Conservation (phyloP, 2,329 filamentous ascomycete genomes). For the Dothideomycetes sp. region DNA sequence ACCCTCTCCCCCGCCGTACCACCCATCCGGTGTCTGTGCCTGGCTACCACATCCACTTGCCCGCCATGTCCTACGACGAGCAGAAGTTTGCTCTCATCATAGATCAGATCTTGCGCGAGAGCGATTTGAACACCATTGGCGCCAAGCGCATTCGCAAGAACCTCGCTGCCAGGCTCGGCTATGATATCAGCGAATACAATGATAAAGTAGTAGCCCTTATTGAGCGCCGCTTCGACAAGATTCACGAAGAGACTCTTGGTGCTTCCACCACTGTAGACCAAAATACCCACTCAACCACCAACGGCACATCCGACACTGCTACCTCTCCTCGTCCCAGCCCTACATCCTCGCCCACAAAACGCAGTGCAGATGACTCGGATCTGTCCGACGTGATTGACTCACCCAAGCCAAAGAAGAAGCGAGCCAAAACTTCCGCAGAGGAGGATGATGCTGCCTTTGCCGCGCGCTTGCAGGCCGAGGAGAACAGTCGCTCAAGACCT, state of each 20-base stretch:
- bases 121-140: constrained; percentile 53
- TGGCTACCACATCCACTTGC: neutral
- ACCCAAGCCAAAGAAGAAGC: constrained; percentile 36
- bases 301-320: too few relatives aligned
- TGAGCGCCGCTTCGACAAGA: constrained; percentile 38
- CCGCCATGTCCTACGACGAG: constrained; percentile 9
- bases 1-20: neutral
- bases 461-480: constrained; percentile 80
- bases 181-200: constrained; percentile 53
- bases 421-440: constrained; percentile 53
- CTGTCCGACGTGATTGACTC: constrained; percentile 29
- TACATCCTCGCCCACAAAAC: constrained; percentile 25
- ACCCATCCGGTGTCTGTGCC: neutral
- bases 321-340: constrained; percentile 11
- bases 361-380: constrained; percentile 25
- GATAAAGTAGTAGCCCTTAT: constrained; percentile 36
- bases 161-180: constrained; percentile 47
- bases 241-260: constrained; percentile 18
- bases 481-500: constrained; percentile 53
- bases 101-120: constrained; percentile 48
- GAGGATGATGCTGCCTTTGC: constrained; percentile 83
- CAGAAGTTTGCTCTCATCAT: constrained; percentile 34
- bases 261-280: too few relatives aligned
- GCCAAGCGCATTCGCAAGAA: constrained; percentile 55
- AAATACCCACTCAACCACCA: too few relatives aligned